Percentiles rank a stretch among this genome's conserved stretches.
These are phyloP conservation scores for Yamadazyma songkhlaensis DNA, from an alignment of 1,139 yeast genomes.

Conservation along the genomic window DNA sequence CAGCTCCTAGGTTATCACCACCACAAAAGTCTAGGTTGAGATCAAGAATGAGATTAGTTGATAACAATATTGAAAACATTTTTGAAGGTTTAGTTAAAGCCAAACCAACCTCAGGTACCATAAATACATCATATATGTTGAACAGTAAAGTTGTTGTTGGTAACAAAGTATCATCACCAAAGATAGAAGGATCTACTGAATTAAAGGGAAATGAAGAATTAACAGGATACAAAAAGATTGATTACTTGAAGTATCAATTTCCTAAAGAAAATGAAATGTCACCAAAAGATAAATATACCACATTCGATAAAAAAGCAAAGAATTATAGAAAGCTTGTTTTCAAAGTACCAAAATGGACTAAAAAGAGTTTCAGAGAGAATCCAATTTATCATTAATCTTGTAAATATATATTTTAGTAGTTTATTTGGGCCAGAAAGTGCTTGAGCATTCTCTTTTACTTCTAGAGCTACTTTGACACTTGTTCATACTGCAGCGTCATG, in stretches of 20 bases:
- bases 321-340: slow-evolving; percentile 89
- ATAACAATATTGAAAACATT: slow-evolving; percentile 69
- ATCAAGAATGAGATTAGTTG: slow-evolving; percentile 77
- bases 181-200: slow-evolving; percentile 7
- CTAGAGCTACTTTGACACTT: not conserved
- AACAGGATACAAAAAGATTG: slow-evolving; percentile 51
- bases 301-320: slow-evolving; percentile 70
- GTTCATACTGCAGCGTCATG: too few species aligned
- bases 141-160: not conserved
- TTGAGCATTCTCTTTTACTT: too few species aligned
- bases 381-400: slow-evolving; percentile 64
- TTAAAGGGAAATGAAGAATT: slow-evolving; percentile 7
- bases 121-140: slow-evolving; percentile 4
- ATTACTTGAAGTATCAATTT: slow-evolving; percentile 51
- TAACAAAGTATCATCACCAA: slow-evolving; percentile 1
- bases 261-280: slow-evolving; percentile 84
- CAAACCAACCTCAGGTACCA: slow-evolving; percentile 1
- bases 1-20: slow-evolving; percentile 65
- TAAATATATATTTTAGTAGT: not conserved
- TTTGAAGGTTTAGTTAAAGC: slow-evolving; percentile 51
- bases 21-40: slow-evolving; percentile 84
- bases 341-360: slow-evolving; percentile 87
- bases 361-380: slow-evolving; percentile 72
- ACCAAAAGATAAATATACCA: slow-evolving; percentile 81
- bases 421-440: too few species aligned